Conservation (phyloP, 129 eudicot species). For the Gnaphalium uliginosum region DNA sequence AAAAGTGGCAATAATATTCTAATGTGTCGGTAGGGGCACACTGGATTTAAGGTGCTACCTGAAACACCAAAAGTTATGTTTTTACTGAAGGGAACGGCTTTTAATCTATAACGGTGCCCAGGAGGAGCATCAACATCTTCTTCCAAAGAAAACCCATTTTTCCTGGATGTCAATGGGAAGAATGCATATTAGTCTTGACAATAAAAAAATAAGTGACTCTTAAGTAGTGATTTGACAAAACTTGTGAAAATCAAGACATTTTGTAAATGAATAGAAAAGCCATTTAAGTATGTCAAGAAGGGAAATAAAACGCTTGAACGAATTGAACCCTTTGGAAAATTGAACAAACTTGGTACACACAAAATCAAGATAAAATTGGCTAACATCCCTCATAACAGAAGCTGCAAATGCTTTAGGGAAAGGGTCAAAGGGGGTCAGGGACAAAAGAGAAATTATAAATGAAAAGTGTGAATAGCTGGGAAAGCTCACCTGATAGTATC, state of each 20-base stretch:
- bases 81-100: constrained; percentile 97
- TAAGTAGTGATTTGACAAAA: no score
- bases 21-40: not conserved
- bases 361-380: no score
- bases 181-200: constrained; percentile 9
- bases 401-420: not conserved
- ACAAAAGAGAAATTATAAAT: not conserved
- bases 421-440: not conserved
- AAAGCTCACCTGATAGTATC: constrained; percentile 68
- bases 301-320: constrained; percentile 12
- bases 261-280: not conserved
- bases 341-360: no score
- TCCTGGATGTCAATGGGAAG: constrained; percentile 49
- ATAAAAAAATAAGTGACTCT: not conserved
- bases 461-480: not conserved
- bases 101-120: constrained; percentile 70
- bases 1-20: not conserved
- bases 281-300: no score
- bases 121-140: constrained; percentile 78
- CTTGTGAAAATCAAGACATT: not conserved
- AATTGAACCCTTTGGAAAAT: not conserved
- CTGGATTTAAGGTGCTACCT: constrained; percentile 44
- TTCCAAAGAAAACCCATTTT: constrained; percentile 85
- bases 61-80: constrained; percentile 84
- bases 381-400: not conserved